Base-by-base conservation (phyloP, 1,139 yeast genomes). In the Suhomyces coccinellae region DNA sequence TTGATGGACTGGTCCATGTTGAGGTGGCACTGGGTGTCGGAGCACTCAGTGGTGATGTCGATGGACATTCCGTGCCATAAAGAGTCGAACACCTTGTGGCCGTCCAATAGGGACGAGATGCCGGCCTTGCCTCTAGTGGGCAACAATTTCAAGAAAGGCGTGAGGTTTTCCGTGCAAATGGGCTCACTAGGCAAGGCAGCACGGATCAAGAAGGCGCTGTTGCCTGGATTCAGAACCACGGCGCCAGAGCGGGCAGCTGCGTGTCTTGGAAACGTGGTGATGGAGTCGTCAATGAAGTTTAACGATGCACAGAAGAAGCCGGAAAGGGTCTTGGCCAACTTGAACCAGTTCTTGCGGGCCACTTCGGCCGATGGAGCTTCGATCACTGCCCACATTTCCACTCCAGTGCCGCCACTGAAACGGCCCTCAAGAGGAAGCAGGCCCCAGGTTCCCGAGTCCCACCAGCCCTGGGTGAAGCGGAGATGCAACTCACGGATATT, bases 101-200 rank as follows among this genome's bases (percentile, higher is more conserved):
- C 98, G 56, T 91, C 96, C 36, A 95, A 71, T 42, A 93, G 70
- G 0, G 96, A 80, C 0, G 97, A 80, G 34, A 93, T 71, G 2
- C 99, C 99, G 0, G 96, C 85, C 60, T 86, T 86, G 1, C 97
- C 98, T 61, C 90, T 84, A 9, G 98, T 87, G 3, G 99, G 99
- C 29, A 95, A 73, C 48, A 95, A 72, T 59, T 90, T 91, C 51
- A 95, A 66, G 57, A 93, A 89, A 0, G 99, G 99, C 0, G 99
- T 91, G 59, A 95, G 75, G 63, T 95, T 95, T 63, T 95, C 99
- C 0, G 99, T 95, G 67, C 99, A 95, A 13, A 95, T 85, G 0
- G 98, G 97, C 59, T 95, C 99, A 51, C 93, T 82, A 1, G 99
- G 97, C 41, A 95, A 76, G 0, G 97, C 87, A 7, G 97, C 97